Evolutionary conservation across 2,329 filamentous ascomycete genomes (phyloP).

Genomic region (Biscogniauxia marginata): DNA sequence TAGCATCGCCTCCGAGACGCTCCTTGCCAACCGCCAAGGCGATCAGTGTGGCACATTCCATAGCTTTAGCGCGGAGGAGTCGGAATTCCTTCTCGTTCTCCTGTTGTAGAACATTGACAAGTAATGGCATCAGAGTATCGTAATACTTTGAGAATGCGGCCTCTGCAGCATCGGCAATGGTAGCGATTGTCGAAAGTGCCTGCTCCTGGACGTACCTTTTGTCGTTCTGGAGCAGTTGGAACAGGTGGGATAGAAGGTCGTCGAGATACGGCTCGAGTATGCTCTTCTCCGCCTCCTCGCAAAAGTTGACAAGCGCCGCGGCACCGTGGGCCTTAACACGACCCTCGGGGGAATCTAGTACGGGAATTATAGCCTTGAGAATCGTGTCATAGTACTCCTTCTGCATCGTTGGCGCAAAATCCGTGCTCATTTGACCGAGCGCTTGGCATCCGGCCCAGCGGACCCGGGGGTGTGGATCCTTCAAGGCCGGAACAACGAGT

Average conservation of each 20-base stretch:
- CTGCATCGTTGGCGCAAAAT: conserved; percentile 98
- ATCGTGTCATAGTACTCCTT: conserved; percentile 88
- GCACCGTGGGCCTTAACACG: conserved; percentile 96
- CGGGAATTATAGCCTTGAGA: conserved; percentile 86
- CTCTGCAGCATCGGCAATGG: conserved; percentile 97
- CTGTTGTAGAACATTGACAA: conserved; percentile 84
- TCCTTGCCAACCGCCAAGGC: conserved; percentile 93
- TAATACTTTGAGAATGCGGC: conserved; percentile 95
- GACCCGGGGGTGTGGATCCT: conserved; percentile 88
- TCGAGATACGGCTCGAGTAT: conserved; percentile 92
- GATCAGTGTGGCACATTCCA: conserved; percentile 98
- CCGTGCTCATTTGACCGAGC: conserved; percentile 99
- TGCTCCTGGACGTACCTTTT: conserved; percentile 98
- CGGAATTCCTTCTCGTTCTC: conserved; percentile 94
- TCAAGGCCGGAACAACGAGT: conserved; percentile 87
- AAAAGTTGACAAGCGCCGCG: conserved; percentile 98
- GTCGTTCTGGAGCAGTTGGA: conserved; percentile 83
- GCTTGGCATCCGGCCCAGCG: conserved; percentile 98
- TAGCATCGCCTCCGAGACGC: conserved; percentile 82
- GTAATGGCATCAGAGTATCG: conserved; percentile 88
- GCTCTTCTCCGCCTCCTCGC: conserved; percentile 92
- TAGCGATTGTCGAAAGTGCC: conserved; percentile 94
- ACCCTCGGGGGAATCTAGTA: conserved; percentile 84
- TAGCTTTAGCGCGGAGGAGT: conserved; percentile 89
- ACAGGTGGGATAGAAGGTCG: conserved; percentile 78